Percentiles rank a stretch among this genome's conserved stretches.
phyloP scores from a whole-genome alignment of 1,284 basidiomycete species.

The Mycosarcoma mackinlayi region DNA sequence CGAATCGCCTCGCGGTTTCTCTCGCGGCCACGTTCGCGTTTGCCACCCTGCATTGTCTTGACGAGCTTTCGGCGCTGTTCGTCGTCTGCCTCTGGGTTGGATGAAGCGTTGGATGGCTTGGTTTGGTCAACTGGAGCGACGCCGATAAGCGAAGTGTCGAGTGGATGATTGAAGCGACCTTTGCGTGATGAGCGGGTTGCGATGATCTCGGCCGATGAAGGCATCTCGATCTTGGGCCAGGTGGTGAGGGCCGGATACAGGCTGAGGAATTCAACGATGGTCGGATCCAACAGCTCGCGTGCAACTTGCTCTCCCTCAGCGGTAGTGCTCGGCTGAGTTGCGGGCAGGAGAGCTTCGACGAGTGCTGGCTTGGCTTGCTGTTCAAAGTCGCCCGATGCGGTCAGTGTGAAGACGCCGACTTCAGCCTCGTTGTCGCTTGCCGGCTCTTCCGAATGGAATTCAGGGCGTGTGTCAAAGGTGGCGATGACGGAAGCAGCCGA shows the following conservation, averaged over 20 bases:
- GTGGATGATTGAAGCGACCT: constrained; percentile 45
- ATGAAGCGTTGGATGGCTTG: constrained; percentile 21
- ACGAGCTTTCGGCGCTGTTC: constrained; percentile 46
- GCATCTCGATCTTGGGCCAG: constrained; percentile 57
- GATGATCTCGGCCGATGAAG: constrained; percentile 51
- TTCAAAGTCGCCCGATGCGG: constrained; percentile 16
- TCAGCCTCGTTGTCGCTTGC: constrained; percentile 9
- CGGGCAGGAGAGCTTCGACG: constrained; percentile 29
- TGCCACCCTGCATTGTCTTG: constrained; percentile 57
- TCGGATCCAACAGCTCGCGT: constrained; percentile 30
- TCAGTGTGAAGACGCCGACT: constrained; percentile 23
- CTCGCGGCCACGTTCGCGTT: constrained; percentile 54
- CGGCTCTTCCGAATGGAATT: constrained; percentile 24
- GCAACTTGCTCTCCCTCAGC: constrained; percentile 3
- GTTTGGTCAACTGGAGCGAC: constrained; percentile 30
- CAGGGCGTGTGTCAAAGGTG: constrained; percentile 41
- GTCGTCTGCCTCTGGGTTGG: constrained; percentile 31
- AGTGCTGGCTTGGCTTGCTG: constrained; percentile 13
- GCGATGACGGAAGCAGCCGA: constrained; percentile 15
- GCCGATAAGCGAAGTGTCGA: constrained; percentile 43
- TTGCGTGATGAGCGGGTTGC: constrained; percentile 41
- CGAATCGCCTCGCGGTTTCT: constrained; percentile 54
- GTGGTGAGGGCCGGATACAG: constrained; percentile 56
- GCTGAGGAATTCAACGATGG: constrained; percentile 42
- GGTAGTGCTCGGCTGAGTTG: constrained; percentile 14